These are phyloP conservation scores for Cordyceps cicadae DNA, from an alignment of 2,329 filamentous ascomycete species.

Conservation along the genomic window DNA sequence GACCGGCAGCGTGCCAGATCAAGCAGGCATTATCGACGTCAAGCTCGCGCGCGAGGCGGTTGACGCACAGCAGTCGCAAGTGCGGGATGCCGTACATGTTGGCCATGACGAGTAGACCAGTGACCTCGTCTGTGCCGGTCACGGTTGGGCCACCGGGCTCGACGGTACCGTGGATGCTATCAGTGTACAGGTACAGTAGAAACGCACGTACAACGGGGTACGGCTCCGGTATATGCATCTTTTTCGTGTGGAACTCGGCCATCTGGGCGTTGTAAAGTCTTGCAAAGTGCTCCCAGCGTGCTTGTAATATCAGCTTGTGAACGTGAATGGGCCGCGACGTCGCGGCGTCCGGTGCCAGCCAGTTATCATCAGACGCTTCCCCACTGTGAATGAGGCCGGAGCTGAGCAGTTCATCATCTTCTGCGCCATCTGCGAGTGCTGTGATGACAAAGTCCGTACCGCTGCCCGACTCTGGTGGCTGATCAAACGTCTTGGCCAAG, in stretches of 20 bases:
- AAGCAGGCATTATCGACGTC: constrained; percentile 92
- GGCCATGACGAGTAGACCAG: constrained; percentile 91
- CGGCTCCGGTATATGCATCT: constrained; percentile 95
- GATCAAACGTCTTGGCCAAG: constrained; percentile 78
- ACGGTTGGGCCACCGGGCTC: constrained; percentile 60
- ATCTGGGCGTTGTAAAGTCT: constrained; percentile 89
- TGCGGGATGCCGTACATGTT: constrained; percentile 98
- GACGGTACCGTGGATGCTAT: constrained; percentile 61
- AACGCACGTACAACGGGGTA: constrained; percentile 93
- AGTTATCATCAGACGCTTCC: constrained; percentile 39
- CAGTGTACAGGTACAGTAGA: constrained; percentile 92
- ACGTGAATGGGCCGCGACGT: constrained; percentile 85
- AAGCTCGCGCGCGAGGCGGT: constrained; percentile 79
- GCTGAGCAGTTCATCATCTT: constrained; percentile 55
- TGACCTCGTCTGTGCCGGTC: constrained; percentile 72
- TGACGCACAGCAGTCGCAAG: constrained; percentile 81
- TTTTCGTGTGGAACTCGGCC: constrained; percentile 93
- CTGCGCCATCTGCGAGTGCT: constrained; percentile 69
- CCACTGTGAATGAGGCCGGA: constrained; percentile 40
- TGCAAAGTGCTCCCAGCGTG: constrained; percentile 94
- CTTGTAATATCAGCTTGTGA: constrained; percentile 86
- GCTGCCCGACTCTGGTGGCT: constrained; percentile 72
- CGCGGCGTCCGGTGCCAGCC: constrained; percentile 52
- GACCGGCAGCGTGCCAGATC: constrained; percentile 88
- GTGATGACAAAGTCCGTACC: constrained; percentile 89